Conservation (phyloP, 2,329 filamentous ascomycete species). For the Elsinoe perseae region DNA sequence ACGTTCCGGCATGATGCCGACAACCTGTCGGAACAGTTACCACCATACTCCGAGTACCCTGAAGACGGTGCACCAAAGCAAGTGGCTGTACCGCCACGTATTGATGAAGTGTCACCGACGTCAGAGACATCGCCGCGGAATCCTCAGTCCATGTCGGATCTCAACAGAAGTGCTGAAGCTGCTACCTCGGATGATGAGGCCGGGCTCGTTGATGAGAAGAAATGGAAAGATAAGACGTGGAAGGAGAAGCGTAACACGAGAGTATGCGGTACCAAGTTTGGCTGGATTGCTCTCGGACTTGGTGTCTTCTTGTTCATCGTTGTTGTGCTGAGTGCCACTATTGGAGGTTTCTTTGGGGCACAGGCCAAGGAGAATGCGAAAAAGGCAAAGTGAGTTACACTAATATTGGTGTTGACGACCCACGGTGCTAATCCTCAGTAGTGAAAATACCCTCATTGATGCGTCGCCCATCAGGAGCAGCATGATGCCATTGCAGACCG, state of each 20-base stretch:
- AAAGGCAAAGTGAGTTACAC: conserved; percentile 3
- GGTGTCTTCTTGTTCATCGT: conserved; percentile 28
- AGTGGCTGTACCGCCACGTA: conserved; percentile 8
- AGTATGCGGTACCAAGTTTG: conserved; percentile 30
- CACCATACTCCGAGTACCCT: conserved; percentile 84
- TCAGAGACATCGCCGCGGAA: conserved; percentile 18
- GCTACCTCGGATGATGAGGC: conserved; percentile 17
- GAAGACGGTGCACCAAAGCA: conserved; percentile 51
- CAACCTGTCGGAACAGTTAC: conserved; percentile 69
- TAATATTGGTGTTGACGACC: not conserved
- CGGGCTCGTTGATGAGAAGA: conserved; percentile 20
- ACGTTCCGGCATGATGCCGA: conserved; percentile 12
- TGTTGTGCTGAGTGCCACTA: conserved; percentile 28
- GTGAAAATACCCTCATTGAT: conserved; percentile 29
- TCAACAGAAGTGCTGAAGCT: conserved; percentile 15
- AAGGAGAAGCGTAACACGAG: conserved; percentile 32
- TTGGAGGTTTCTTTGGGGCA: conserved; percentile 29
- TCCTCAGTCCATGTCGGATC: conserved; percentile 31
- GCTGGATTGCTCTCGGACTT: conserved; percentile 28
- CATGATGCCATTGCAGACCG: conserved; percentile 46
- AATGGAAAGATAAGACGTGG: conserved; percentile 33
- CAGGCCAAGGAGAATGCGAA: conserved; percentile 19
- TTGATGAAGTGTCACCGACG: conserved; percentile 18
- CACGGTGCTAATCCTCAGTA: conserved; percentile 2
- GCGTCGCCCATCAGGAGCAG: conserved; percentile 48